Evolutionary conservation across 495 filamentous ascomycete species (phyloP), one percentile per base, ranked within the genome.

Genomic region (Massariosphaeria phaeospora): DNA sequence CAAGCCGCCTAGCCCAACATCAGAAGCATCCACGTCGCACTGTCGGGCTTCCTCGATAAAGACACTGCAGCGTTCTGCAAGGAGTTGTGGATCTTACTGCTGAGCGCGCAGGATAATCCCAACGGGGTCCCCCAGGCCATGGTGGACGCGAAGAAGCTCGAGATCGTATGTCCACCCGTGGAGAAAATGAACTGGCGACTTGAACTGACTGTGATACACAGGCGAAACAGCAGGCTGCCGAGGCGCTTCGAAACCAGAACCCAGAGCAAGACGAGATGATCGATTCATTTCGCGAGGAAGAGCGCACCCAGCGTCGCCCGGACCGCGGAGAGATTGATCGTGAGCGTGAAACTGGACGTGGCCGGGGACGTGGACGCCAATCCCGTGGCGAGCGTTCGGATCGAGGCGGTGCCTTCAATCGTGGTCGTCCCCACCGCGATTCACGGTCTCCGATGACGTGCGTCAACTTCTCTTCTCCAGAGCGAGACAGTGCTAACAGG

Each of bases 41-140:
- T 99, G 48, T 95, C 86, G 1, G 91, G 90, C 4, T 97, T 97
- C 63, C 79, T 99, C 57, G 30, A 36, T 7, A 96, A 93, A 72
- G 88, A 96, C 61, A 93, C 91, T 0, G 73, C 89, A 9, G 73
- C 77, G 5, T 99, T 99, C 69, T 96, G 93, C 72, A 89, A 94
- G 66, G 88, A 95, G 56, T 74, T 99, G 0, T 99, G 93, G 93
- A 85, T 79, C 35, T 73, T 96, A 13, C 87, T 89, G 56, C 73
- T 97, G 33, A 96, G 91, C 65, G 93, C 87, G 12, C 93, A 99
- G 69, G 75, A 79, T 41, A 96, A 83, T 66, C 80, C 86, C 1
- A 86, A 91, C 68, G 91, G 91, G 39, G 88, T 99, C 31, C 93
- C 93, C 0, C 90, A 94, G 67, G 91, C 97, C 70, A 74, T 98